Conservation (phyloP, 495 filamentous ascomycete genomes). For the Trichoderma reesei region DNA sequence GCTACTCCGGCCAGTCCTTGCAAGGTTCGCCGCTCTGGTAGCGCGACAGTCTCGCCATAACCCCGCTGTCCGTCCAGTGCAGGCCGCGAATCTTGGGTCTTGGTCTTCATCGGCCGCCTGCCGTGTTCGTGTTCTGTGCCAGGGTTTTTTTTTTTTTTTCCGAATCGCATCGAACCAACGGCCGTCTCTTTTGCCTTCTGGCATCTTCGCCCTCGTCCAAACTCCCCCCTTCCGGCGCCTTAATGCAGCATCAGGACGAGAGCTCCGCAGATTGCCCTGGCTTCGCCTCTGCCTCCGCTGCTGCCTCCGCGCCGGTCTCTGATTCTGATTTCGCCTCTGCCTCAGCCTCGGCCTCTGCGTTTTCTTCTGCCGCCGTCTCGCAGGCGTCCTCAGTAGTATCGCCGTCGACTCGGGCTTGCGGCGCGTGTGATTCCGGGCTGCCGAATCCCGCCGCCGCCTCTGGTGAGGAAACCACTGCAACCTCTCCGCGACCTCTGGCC, state of each 20-base stretch:
- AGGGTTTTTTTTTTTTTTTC: background rate
- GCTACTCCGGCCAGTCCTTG: background rate
- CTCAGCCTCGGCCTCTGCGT: background rate
- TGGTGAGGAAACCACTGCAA: background rate
- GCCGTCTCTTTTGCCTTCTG: background rate
- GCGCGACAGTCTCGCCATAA: background rate
- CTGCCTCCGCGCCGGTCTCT: no score
- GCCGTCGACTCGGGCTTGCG: background rate
- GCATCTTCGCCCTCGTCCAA: background rate
- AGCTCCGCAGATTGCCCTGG: background rate
- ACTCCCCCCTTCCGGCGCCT: background rate
- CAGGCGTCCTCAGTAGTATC: background rate
- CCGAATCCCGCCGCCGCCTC: background rate
- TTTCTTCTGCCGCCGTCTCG: background rate
- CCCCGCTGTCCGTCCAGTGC: background rate
- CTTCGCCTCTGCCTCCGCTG: background rate
- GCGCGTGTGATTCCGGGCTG: background rate
- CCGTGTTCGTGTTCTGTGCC: background rate
- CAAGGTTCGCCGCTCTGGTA: background rate
- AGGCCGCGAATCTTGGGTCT: constrained; percentile 1
- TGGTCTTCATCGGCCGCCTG: constrained; percentile 3
- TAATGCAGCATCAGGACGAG: background rate
- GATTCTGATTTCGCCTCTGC: background rate
- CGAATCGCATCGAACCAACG: background rate
- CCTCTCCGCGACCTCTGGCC: background rate